A percentile compares a stretch with the other conserved stretches of the same genome.
Conservation (phyloP, 371 early-diverging fungal species). For the Lichtheimia ramosa region DNA sequence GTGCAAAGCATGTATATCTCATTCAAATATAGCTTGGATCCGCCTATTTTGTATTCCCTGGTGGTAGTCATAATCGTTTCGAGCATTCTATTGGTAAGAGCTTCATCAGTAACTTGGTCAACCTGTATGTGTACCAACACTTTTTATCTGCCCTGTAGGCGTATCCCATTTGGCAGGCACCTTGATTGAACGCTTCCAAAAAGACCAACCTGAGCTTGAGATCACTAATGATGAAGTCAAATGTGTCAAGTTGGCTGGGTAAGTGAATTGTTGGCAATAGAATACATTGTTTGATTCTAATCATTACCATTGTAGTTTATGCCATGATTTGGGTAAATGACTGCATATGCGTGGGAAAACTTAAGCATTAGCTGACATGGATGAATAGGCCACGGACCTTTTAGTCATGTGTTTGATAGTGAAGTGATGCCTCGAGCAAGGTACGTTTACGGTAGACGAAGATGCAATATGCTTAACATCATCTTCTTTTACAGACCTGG, state of each 20-base stretch:
- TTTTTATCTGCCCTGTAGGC: constrained; percentile 36
- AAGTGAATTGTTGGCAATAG: constrained; percentile 1
- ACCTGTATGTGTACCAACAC: neutral
- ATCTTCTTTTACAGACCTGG: constrained; percentile 48
- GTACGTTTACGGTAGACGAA: constrained; percentile 16
- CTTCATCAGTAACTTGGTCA: too few species aligned
- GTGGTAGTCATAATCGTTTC: constrained; percentile 89
- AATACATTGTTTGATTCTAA: neutral
- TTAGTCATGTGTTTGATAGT: constrained; percentile 92
- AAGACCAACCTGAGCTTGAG: constrained; percentile 79
- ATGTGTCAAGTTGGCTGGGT: constrained; percentile 90
- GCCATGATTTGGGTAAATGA: constrained; percentile 88
- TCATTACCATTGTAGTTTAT: constrained; percentile 44
- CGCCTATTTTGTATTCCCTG: constrained; percentile 92
- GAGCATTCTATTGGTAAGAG: constrained; percentile 83
- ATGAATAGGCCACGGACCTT: constrained; percentile 84
- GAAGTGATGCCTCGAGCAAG: constrained; percentile 73
- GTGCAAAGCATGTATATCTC: neutral
- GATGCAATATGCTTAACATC: neutral
- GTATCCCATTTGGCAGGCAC: constrained; percentile 83
- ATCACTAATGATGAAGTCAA: constrained; percentile 79
- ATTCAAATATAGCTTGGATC: constrained; percentile 35
- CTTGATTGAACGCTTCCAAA: constrained; percentile 67
- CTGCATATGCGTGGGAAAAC: neutral
- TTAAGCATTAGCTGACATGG: neutral